Conservation (phyloP, 441 rosid species). For the Syzygium malaccense region DNA sequence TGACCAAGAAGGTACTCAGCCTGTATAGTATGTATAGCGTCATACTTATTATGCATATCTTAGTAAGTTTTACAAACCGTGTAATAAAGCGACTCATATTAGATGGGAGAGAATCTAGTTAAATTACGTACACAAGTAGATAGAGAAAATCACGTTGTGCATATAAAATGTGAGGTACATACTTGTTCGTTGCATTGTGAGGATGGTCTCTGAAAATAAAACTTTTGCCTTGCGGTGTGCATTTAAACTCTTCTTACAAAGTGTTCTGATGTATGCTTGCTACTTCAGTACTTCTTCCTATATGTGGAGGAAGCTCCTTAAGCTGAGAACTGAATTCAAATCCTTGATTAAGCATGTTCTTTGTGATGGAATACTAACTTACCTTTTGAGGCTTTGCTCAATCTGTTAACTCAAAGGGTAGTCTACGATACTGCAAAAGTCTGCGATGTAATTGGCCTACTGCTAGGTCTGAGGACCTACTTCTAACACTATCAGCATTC, state of each 20-base stretch:
- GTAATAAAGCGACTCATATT: neutral
- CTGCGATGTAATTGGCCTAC: neutral
- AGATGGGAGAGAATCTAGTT: neutral
- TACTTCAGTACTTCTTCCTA: neutral
- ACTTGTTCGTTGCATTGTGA: neutral
- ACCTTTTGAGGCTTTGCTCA: neutral
- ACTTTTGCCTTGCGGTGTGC: neutral
- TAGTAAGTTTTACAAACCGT: neutral
- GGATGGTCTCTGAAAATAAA: neutral
- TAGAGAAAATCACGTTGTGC: neutral
- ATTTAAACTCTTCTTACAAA: neutral
- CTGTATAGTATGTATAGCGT: neutral
- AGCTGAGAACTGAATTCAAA: neutral
- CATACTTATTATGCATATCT: neutral
- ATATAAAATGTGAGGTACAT: neutral
- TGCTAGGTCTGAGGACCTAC: neutral
- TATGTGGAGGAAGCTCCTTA: neutral
- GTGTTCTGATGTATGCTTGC: neutral
- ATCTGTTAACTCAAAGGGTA: neutral
- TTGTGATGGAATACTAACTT: neutral
- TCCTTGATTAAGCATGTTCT: neutral
- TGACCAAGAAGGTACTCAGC: neutral
- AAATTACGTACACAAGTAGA: neutral
- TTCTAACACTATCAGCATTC: neutral
- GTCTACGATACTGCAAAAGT: neutral